Evolutionary conservation across 805 yeast genomes (phyloP), one percentile per base, ranked within the genome.

Genomic region (Teunomyces aglyptinius): DNA sequence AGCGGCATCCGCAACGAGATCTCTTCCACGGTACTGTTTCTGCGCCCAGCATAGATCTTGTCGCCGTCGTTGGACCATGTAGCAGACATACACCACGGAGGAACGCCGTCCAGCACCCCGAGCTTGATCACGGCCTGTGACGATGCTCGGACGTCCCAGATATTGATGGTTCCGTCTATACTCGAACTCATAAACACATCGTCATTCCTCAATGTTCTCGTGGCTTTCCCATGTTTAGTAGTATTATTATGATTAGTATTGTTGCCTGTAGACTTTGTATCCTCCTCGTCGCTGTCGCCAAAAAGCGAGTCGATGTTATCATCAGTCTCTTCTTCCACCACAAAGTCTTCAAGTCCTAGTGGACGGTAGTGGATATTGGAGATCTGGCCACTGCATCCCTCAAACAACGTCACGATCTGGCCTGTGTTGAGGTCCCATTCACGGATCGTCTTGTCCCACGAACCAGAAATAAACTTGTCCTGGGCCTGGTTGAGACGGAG

Each of bases 71-170:
- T 72, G 6, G 96, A 84, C 97, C 98, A 92, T 46, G 87, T 81
- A 0, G 96, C 81, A 6, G 89, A 79, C 77, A 86, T 82, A 64
- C 96, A 86, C 98, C 98, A 94, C 0, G 98, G 98, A 0, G 98
- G 96, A 0, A 85, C 77, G 1, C 80, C 81, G 7, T 76, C 68
- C 1, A 89, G 83, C 1, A 83, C 77, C 0, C 77, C 76, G 11
- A 83, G 61, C 32, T 73, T 73, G 13, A 82, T 59, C 0, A 76
- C 83, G 3, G 74, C 67, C 0, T 70, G 64, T 3, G 66, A 59
- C 1, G 68, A 62, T 1, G 39, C 39, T 48, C 99, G 75, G 4
- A 77, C 67, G 63, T 94, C 99, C 96, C 97, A 91, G 4, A 94
- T 65, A 49, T 80, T 81, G 2, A 91, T 63, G 0, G 83, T 73